phyloP scores from a whole-genome alignment of 768 basidiomycete genomes.

The Phylloporus rhodoxanthus region DNA sequence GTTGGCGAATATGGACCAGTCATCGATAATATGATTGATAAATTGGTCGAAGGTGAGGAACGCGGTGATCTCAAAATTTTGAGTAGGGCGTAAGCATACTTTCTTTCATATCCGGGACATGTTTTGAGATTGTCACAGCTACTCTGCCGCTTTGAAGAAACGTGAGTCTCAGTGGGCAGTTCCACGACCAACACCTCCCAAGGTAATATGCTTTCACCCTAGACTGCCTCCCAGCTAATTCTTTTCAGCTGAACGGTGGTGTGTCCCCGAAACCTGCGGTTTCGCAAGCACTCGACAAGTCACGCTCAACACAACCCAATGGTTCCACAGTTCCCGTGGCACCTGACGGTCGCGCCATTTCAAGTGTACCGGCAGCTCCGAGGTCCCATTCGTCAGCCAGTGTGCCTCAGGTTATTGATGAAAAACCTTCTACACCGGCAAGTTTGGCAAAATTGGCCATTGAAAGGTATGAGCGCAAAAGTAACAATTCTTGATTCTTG shows the following conservation, averaged over 20 bases:
- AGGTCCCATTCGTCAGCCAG: conserved; percentile 46
- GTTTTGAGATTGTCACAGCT: conserved; percentile 36
- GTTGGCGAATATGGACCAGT: conserved; percentile 49
- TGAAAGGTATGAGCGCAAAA: conserved; percentile 47
- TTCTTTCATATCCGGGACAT: not conserved
- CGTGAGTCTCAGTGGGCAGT: conserved; percentile 54
- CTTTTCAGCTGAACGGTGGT: conserved; percentile 23
- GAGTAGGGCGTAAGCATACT: conserved; percentile 57
- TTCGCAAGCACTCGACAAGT: conserved; percentile 27
- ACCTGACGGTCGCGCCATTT: conserved; percentile 31
- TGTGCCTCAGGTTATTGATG: conserved; percentile 20
- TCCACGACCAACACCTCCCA: conserved; percentile 26
- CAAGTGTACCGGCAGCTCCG: conserved; percentile 40
- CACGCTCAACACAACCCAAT: conserved; percentile 31
- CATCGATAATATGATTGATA: conserved; percentile 58
- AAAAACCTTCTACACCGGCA: conserved; percentile 28
- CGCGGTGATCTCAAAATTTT: conserved; percentile 81
- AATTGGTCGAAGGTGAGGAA: conserved; percentile 67
- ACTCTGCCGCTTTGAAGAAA: conserved; percentile 70
- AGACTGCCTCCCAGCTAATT: not conserved
- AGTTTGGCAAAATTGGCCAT: conserved; percentile 52
- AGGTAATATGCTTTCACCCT: conserved; percentile 22
- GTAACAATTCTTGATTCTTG: not conserved
- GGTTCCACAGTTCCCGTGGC: conserved; percentile 30
- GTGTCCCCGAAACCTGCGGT: conserved; percentile 25